A percentile compares a stretch with the other conserved stretches of the same genome.
Conservation (phyloP, 192 early-diverging fungal species). For the Thamnidium elegans region DNA sequence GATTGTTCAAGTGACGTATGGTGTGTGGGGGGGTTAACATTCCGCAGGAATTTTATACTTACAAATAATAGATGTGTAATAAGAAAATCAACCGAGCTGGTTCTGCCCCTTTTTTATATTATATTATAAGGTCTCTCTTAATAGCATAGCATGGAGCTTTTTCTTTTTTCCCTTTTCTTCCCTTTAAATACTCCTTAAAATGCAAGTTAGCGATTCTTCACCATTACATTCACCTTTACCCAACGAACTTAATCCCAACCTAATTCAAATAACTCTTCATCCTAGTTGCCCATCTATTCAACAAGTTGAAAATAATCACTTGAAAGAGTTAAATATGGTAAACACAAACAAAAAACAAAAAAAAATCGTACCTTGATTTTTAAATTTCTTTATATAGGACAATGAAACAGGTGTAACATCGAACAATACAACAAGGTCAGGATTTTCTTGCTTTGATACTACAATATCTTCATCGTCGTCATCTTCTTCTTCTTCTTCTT, state of each 20-base stretch:
- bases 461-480: too few species aligned
- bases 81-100: too few species aligned
- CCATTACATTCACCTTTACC: slow-evolving; percentile 12
- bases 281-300: not conserved
- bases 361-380: not conserved
- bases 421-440: too few species aligned
- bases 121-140: too few species aligned
- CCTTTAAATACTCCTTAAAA: not conserved
- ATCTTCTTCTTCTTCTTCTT: not conserved
- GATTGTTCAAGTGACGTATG: too few species aligned
- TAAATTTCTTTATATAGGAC: not conserved
- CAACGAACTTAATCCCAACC: not conserved
- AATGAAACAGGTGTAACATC: not conserved
- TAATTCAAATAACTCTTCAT: slow-evolving; percentile 12
- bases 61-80: too few species aligned
- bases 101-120: not conserved
- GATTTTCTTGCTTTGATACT: too few species aligned
- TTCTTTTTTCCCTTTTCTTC: slow-evolving; percentile 3
- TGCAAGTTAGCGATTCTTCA: slow-evolving; percentile 1
- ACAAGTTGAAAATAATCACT: not conserved
- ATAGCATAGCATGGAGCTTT: not conserved
- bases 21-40: too few species aligned
- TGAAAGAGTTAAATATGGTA: too few species aligned
- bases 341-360: not conserved
- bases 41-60: too few species aligned